Evolutionary conservation across 1,139 yeast genomes (phyloP).

Genomic region (Diutina ranongensis): DNA sequence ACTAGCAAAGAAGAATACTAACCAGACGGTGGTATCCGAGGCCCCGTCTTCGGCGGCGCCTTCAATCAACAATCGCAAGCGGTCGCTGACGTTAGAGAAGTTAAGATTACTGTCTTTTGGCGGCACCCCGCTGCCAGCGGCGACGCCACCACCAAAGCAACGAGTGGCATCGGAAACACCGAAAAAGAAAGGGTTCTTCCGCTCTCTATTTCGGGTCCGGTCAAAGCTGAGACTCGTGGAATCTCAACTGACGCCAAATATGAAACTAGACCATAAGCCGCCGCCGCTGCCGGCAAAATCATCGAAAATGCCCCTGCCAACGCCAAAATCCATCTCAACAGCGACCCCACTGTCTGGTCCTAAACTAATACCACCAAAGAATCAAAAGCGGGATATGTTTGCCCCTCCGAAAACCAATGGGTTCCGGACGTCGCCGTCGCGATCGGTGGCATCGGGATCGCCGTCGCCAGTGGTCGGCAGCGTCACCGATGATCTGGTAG

Average conservation of each 20-base stretch:
- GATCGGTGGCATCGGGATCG: background rate
- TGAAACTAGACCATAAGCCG: background rate
- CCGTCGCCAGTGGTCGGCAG: background rate
- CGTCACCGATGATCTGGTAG: conserved; percentile 4
- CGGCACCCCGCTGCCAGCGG: background rate
- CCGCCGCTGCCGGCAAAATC: background rate
- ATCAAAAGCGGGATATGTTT: background rate
- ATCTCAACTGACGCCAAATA: background rate
- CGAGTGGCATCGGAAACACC: background rate
- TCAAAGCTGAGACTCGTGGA: background rate
- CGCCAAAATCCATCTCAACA: background rate
- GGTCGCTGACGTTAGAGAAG: background rate
- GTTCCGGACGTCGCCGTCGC: background rate
- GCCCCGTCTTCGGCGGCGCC: background rate
- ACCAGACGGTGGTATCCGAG: background rate
- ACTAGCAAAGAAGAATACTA: background rate
- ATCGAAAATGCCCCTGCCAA: background rate
- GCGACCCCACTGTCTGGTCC: too few species aligned
- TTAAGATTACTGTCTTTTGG: conserved; percentile 1
- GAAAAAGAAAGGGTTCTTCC: conserved; percentile 2
- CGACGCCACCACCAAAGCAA: background rate
- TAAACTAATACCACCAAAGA: background rate
- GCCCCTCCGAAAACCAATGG: background rate
- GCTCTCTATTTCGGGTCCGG: background rate
- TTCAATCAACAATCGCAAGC: background rate